Evolutionary conservation across 1,284 basidiomycete species (phyloP).

Genomic region (Xerocomus amazonicus): DNA sequence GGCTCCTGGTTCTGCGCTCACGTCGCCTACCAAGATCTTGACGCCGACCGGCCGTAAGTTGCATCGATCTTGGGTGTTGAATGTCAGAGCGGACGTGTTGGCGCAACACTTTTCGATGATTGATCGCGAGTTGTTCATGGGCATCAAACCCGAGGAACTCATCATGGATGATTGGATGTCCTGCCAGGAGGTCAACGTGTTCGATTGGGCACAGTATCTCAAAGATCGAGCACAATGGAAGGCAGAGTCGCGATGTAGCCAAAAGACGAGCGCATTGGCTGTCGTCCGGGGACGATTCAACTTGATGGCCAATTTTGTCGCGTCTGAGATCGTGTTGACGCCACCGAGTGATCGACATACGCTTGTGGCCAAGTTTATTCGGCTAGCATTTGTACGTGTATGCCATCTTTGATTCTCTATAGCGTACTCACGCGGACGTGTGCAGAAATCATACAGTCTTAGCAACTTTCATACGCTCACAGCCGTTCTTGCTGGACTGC

Average conservation of each 20-base stretch:
- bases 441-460: constrained; percentile 78
- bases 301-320: constrained; percentile 78
- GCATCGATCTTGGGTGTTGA: constrained; percentile 67
- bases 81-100: constrained; percentile 55
- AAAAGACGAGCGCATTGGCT: constrained; percentile 67
- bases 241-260: constrained; percentile 50
- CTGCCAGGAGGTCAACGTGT: constrained; percentile 62
- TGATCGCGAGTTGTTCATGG: constrained; percentile 81
- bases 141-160: constrained; percentile 81
- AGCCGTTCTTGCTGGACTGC: constrained; percentile 79
- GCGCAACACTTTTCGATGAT: constrained; percentile 85
- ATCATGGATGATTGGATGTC: constrained; percentile 67
- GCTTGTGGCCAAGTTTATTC: constrained; percentile 78
- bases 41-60: constrained; percentile 33
- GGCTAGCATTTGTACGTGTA: constrained; percentile 76
- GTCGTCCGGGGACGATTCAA: constrained; percentile 87
- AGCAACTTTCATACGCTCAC: constrained; percentile 81
- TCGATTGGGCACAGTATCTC: constrained; percentile 82
- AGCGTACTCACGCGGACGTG: constrained; percentile 3
- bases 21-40: constrained; percentile 30
- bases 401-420: too few relatives aligned
- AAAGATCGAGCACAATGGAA: constrained; percentile 73
- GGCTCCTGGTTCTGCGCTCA: constrained; percentile 27
- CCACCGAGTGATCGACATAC: constrained; percentile 62
- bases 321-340: constrained; percentile 75